Evolutionary conservation across 2,329 filamentous ascomycete species (phyloP).

Genomic region (Diaporthe citriasiana): DNA sequence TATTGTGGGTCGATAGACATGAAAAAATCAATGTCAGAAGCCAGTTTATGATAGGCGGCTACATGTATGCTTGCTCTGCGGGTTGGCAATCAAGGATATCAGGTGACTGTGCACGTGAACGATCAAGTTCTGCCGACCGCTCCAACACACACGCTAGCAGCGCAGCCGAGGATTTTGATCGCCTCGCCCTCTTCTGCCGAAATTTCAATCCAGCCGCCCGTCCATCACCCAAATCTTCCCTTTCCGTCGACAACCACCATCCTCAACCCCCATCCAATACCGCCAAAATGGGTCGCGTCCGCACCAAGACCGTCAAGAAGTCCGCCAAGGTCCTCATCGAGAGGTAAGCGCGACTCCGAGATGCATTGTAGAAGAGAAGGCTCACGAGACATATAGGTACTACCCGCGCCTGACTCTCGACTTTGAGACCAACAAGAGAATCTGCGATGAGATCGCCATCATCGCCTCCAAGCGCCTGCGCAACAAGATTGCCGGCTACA

Average conservation of each 20-base stretch:
- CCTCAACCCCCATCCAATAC: slow-evolving; percentile 55
- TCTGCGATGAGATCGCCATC: slow-evolving; percentile 99
- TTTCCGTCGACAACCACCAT: slow-evolving; percentile 43
- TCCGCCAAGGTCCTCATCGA: slow-evolving; percentile 99
- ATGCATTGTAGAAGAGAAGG: too few relatives aligned
- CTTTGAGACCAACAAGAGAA: slow-evolving; percentile 99
- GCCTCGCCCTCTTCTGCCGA: background rate
- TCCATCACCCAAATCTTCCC: slow-evolving; percentile 16
- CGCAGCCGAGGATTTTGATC: background rate
- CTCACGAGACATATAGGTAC: too few relatives aligned
- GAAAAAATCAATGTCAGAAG: background rate
- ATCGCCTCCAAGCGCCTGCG: slow-evolving; percentile 98
- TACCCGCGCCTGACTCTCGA: slow-evolving; percentile 98
- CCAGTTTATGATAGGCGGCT: background rate
- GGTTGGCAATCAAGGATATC: background rate
- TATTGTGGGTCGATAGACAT: too few relatives aligned
- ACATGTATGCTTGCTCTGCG: too few relatives aligned
- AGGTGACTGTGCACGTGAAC: background rate
- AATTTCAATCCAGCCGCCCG: background rate
- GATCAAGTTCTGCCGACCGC: background rate
- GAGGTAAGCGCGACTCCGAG: too few relatives aligned
- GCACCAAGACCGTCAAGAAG: slow-evolving; percentile 80
- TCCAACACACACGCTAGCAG: slow-evolving; percentile 6
- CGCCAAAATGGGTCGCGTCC: slow-evolving; percentile 79
- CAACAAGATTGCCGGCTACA: slow-evolving; percentile 99